Conservation (phyloP, 371 early-diverging fungal genomes). For the Zychaea mexicana region DNA sequence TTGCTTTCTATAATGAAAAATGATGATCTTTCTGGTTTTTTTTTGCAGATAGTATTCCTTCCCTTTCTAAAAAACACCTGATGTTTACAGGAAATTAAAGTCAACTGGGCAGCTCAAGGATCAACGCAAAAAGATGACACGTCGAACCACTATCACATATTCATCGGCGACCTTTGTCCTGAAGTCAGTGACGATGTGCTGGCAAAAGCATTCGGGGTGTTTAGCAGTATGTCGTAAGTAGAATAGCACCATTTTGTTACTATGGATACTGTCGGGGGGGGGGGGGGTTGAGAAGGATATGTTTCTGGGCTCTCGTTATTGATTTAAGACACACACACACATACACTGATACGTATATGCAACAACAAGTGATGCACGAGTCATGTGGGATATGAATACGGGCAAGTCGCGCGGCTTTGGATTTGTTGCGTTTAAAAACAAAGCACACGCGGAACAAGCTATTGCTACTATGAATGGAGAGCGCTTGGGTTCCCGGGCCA, state of each 20-base stretch:
- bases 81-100: constrained; percentile 42
- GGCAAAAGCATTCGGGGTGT: constrained; percentile 63
- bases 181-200: constrained; percentile 81
- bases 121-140: constrained; percentile 57
- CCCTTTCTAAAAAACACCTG: too few species aligned
- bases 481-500: constrained; percentile 60
- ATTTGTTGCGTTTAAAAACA: constrained; percentile 81
- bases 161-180: constrained; percentile 84
- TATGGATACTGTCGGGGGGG: background rate
- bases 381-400: constrained; percentile 76
- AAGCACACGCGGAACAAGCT: constrained; percentile 79
- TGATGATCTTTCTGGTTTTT: too few species aligned
- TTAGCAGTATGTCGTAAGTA: constrained; percentile 65
- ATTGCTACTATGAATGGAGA: constrained; percentile 88
- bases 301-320: background rate
- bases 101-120: constrained; percentile 48
- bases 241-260: background rate
- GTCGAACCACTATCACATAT: constrained; percentile 77
- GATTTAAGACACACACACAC: background rate
- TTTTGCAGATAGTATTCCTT: too few species aligned
- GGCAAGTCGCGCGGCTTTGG: constrained; percentile 84
- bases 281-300: background rate
- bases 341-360: background rate
- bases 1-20: too few species aligned
- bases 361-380: constrained; percentile 44